phyloP scores from a whole-genome alignment of 2,329 filamentous ascomycete species.

The Ceratocystis smalleyi region DNA sequence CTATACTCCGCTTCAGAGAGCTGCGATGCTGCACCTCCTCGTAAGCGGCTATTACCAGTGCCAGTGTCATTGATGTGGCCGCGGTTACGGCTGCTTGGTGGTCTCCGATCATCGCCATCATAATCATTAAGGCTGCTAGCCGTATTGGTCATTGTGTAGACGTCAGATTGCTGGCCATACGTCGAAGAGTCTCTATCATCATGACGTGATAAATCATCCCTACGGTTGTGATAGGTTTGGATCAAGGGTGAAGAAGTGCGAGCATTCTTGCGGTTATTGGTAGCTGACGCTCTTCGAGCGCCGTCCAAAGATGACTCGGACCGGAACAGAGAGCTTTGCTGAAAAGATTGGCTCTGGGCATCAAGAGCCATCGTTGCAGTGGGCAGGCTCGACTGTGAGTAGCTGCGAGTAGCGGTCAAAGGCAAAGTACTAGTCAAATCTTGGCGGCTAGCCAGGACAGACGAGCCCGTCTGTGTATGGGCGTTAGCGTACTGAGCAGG shows the following conservation, averaged over 20 bases:
- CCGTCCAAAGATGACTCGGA: conserved; percentile 8
- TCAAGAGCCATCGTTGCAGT: not conserved
- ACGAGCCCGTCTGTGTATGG: conserved; percentile 13
- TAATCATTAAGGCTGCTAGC: conserved; percentile 13
- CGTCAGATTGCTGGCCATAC: conserved; percentile 6
- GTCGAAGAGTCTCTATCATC: not conserved
- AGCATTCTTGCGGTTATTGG: not conserved
- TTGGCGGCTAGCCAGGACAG: conserved; percentile 8
- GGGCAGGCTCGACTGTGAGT: not conserved
- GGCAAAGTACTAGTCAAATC: not conserved
- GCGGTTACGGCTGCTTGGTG: conserved; percentile 23
- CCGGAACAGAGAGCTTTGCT: conserved; percentile 10
- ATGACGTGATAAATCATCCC: not conserved
- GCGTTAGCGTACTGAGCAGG: conserved; percentile 11
- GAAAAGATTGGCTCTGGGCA: not conserved
- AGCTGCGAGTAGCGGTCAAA: not conserved
- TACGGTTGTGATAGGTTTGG: conserved; percentile 3
- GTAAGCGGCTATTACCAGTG: conserved; percentile 22
- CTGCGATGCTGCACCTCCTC: conserved; percentile 25
- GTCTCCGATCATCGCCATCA: conserved; percentile 15
- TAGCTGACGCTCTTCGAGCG: not conserved
- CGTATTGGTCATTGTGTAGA: conserved; percentile 14
- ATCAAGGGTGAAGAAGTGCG: conserved; percentile 10
- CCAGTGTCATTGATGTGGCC: conserved; percentile 19
- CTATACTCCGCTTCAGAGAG: conserved; percentile 33